Percentiles rank a stretch among this genome's conserved stretches.
Evolutionary conservation across 1,284 basidiomycete genomes (phyloP).

Genomic region (Psilocybe mexicana): DNA sequence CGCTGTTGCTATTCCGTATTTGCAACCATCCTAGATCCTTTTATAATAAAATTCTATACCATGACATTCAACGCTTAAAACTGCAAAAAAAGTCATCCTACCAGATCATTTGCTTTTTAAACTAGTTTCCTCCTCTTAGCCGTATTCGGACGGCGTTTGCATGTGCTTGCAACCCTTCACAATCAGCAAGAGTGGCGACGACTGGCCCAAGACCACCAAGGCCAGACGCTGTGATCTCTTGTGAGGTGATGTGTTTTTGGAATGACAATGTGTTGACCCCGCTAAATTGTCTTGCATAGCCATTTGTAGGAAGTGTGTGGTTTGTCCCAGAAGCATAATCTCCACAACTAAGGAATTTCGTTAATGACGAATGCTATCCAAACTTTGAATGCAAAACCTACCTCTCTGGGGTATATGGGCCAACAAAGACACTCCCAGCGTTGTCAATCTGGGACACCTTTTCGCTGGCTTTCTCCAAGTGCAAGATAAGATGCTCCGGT

Average conservation of each 20-base stretch:
- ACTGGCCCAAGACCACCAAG: conserved; percentile 83
- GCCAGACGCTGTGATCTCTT: conserved; percentile 85
- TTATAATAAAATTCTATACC: conserved; percentile 29
- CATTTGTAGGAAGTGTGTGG: conserved; percentile 94
- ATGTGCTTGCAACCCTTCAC: conserved; percentile 94
- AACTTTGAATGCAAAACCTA: conserved; percentile 34
- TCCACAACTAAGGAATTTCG: conserved; percentile 70
- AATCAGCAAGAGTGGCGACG: conserved; percentile 90
- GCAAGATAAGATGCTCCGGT: conserved; percentile 94
- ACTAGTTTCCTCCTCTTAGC: conserved; percentile 31
- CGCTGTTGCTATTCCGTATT: conserved; percentile 23
- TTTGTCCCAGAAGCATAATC: conserved; percentile 99
- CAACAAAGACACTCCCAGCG: conserved; percentile 96
- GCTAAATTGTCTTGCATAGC: conserved; percentile 96
- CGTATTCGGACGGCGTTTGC: conserved; percentile 85
- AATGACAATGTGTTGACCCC: conserved; percentile 97
- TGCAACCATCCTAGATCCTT: conserved; percentile 23
- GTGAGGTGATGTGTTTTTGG: conserved; percentile 98
- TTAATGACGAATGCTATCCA: neutral
- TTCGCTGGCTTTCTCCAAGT: conserved; percentile 72
- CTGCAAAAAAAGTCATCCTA: neutral
- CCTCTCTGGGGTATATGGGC: conserved; percentile 94
- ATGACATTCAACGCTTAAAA: conserved; percentile 4
- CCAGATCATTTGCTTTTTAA: neutral
- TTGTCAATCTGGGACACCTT: conserved; percentile 77